These are phyloP conservation scores for Solanum hybrid DNA, from an alignment of 305 asterid species.

Conservation along the genomic window DNA sequence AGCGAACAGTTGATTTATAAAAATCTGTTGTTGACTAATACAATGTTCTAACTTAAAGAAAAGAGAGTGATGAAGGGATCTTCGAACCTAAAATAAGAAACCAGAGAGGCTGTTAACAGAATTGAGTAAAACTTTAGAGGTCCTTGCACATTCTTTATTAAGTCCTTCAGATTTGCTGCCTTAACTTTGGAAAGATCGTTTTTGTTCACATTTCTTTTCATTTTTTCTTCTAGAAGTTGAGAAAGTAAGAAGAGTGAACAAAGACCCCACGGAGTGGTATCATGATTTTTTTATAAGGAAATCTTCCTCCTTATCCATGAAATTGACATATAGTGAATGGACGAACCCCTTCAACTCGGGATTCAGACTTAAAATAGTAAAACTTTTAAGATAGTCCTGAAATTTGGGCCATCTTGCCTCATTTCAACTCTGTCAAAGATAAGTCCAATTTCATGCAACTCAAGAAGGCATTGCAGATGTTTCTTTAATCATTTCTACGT, in stretches of 20 bases:
- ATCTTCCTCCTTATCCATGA: background rate
- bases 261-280: background rate
- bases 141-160: background rate
- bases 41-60: background rate
- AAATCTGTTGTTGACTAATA: background rate
- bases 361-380: background rate
- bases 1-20: background rate
- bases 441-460: background rate
- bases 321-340: background rate
- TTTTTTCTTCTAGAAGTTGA: background rate
- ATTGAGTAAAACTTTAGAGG: background rate
- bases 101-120: background rate
- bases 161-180: background rate
- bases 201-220: background rate
- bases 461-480: background rate
- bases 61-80: background rate
- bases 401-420: background rate
- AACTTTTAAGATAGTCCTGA: background rate
- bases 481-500: background rate
- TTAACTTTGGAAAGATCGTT: background rate
- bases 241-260: background rate
- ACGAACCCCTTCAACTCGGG: background rate
- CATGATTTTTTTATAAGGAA: background rate
- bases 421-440: background rate
- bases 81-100: background rate